Percentiles rank a stretch among this genome's conserved stretches.
Conservation (phyloP, 139 green algal genomes). For the Marvania coccoides region DNA sequence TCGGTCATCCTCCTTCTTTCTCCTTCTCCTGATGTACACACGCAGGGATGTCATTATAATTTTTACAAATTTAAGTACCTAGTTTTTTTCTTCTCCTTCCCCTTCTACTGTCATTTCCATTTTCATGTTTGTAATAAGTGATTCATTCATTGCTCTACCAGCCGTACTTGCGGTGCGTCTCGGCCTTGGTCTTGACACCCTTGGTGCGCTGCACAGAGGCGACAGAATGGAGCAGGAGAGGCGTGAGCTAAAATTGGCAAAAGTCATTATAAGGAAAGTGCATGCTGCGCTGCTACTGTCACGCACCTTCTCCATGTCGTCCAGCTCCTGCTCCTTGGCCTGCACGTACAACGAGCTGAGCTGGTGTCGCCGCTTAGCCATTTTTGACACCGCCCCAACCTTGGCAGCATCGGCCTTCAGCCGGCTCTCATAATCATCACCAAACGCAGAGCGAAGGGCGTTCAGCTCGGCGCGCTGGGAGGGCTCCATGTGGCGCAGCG, state of each 20-base stretch:
- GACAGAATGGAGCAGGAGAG: no score
- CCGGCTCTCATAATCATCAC: conserved; percentile 52
- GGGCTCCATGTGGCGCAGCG: conserved; percentile 45
- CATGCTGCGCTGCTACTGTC: no score
- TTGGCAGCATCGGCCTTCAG: conserved; percentile 42
- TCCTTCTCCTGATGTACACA: no score
- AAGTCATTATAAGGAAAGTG: no score
- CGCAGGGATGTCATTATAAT: no score
- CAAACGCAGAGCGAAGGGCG: conserved; percentile 45
- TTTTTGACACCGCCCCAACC: conserved; percentile 26
- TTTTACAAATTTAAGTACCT: no score
- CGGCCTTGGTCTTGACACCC: conserved; percentile 58
- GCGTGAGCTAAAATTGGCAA: no score
- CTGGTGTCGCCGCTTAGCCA: conserved; percentile 67
- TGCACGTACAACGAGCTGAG: conserved; percentile 58
- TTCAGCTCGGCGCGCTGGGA: conserved; percentile 26
- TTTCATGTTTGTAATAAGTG: no score
- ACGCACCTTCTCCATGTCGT: conserved; percentile 46
- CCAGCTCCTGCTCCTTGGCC: conserved; percentile 49
- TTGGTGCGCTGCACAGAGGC: conserved; percentile 11
- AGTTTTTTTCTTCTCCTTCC: no score
- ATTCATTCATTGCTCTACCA: conserved; percentile 32
- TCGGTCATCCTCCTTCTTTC: no score
- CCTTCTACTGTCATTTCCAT: no score
- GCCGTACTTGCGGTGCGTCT: conserved; percentile 66